Evolutionary conservation across 257 asterid species (phyloP).

Genomic region (Gentiana macrophylla): DNA sequence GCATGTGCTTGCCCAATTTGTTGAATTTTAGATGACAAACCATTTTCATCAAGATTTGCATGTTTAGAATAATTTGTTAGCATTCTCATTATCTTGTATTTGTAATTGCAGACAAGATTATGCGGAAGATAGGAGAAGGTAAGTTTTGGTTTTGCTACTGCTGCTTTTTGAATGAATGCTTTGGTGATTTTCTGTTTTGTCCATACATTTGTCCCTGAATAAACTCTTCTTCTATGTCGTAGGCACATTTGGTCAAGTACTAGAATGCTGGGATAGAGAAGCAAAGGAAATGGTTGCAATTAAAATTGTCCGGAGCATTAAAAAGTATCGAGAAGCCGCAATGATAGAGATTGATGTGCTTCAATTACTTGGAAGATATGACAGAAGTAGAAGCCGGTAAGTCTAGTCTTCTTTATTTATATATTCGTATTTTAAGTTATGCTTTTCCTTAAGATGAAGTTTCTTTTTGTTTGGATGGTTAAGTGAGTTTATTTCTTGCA

Average conservation of each 20-base stretch:
- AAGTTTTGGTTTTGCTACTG: slow-evolving; percentile 5
- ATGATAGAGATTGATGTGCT: slow-evolving; percentile 45
- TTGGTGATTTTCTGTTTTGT: no score
- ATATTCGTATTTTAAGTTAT: neutral
- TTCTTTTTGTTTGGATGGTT: slow-evolving; percentile 21
- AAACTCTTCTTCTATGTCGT: slow-evolving; percentile 6
- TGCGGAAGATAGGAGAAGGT: slow-evolving; percentile 48
- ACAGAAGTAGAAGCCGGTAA: slow-evolving; percentile 37
- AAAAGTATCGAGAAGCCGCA: slow-evolving; percentile 48
- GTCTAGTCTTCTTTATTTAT: slow-evolving; percentile 13
- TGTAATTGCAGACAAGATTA: slow-evolving; percentile 40
- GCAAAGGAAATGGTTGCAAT: slow-evolving; percentile 33
- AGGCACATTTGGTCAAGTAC: slow-evolving; percentile 52
- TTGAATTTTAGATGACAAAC: no score
- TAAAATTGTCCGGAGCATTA: slow-evolving; percentile 41
- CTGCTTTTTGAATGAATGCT: no score
- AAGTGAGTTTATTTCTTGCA: slow-evolving; percentile 41
- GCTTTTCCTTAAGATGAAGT: slow-evolving; percentile 12
- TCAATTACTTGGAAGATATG: slow-evolving; percentile 47
- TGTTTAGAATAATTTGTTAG: no score
- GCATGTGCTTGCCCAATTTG: no score
- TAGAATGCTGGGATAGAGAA: slow-evolving; percentile 52
- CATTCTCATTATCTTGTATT: slow-evolving; percentile 13
- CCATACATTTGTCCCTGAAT: slow-evolving; percentile 1
- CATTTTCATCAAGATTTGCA: no score